Evolutionary conservation across 2,329 filamentous ascomycete species (phyloP), one percentile per base, ranked within the genome.

Genomic region (Rutstroemia sp.): DNA sequence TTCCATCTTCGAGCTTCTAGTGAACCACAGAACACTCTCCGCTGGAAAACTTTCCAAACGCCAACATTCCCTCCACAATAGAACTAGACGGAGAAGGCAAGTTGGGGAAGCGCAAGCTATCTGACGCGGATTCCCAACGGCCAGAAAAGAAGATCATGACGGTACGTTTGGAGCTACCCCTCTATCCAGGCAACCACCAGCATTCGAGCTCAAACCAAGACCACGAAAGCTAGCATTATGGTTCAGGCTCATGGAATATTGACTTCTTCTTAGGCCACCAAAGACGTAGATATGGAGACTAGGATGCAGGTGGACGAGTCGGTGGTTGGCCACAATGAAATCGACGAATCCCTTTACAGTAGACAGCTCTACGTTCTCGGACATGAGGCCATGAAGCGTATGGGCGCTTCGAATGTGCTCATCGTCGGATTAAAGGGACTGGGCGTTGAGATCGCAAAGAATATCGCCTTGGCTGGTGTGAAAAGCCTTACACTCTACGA

Each of bases 391-490:
- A 99, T 99, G 94, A 97, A 95, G 80, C 91, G 94, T 68, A 99
- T 99, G 94, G 84, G 92, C 68, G 89, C 91, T 60, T 97, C 94
- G 55, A 95, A 97, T 70, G 83, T 99, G 58, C 87, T 99, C 53
- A 80, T 99, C 56, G 88, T 92, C 60, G 94, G 94, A 62, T 78
- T 97, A 64, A 92, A 94, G 72, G 94, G 94, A 51, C 82, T 99
- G 42, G 94, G 94, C 76, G 92, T 96, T 56, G 94, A 99, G 75
- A 94, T 99, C 67, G 92, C 94, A 69, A 99, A 99, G 81, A 99
- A 99, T 69, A 90, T 99, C 68, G 94, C 94, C 58, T 86, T 99
- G 65, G 94, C 94, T 66, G 94, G 94, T 71, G 94, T 99, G 75
- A 99, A 99, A 80, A 96, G 92, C 69, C 77, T 99, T 64, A 94